A percentile compares a stretch with the other conserved stretches of the same genome.
Conservation (phyloP, 2,329 filamentous ascomycete genomes). For the Xylariaceae sp. region DNA sequence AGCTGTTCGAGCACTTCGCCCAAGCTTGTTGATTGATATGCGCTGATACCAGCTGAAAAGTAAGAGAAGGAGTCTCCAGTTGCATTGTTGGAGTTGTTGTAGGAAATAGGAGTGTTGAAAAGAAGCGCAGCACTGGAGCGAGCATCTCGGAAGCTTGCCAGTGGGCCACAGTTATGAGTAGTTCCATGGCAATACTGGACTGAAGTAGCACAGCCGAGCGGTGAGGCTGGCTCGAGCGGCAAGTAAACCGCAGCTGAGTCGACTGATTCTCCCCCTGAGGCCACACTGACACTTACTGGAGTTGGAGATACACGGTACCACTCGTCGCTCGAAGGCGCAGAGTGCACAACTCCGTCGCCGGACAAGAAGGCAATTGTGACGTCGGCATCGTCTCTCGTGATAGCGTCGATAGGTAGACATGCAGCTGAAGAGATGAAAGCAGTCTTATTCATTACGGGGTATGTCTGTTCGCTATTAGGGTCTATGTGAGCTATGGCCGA, state of each 20-base stretch:
- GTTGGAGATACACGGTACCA: slow-evolving; percentile 3
- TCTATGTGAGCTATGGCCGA: not conserved
- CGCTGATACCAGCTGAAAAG: not conserved
- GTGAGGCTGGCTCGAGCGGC: slow-evolving; percentile 1
- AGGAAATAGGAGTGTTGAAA: slow-evolving; percentile 3
- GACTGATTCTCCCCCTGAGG: not conserved
- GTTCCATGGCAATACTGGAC: slow-evolving; percentile 10
- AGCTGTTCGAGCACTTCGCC: not conserved
- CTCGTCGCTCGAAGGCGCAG: not conserved
- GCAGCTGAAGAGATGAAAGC: not conserved
- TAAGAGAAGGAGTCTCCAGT: not conserved
- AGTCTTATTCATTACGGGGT: not conserved
- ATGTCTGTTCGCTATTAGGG: not conserved
- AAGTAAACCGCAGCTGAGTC: not conserved
- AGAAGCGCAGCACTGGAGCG: not conserved
- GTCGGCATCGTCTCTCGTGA: slow-evolving; percentile 2
- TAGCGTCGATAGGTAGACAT: not conserved
- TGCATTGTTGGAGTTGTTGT: not conserved
- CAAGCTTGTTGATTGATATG: not conserved
- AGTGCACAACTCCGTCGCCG: slow-evolving; percentile 4
- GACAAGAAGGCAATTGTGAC: slow-evolving; percentile 1
- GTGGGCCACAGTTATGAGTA: not conserved
- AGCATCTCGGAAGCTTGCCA: slow-evolving; percentile 1
- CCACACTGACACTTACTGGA: not conserved
- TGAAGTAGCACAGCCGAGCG: slow-evolving; percentile 3